These are phyloP conservation scores for Trametes cinnabarina DNA, from an alignment of 768 basidiomycete species.

Conservation along the genomic window DNA sequence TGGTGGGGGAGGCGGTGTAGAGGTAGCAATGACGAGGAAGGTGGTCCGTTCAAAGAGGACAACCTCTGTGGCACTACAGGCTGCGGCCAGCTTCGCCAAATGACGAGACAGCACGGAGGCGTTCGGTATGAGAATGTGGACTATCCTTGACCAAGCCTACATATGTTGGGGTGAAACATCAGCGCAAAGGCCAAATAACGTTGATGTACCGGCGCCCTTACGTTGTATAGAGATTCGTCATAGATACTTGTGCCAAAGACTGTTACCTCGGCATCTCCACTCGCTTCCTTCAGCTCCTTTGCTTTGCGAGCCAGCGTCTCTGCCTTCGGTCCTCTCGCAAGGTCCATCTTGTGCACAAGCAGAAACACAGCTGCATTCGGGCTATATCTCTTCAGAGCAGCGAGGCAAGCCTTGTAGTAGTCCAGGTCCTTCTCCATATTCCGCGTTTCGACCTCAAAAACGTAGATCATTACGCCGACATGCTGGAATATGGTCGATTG, in stretches of 20 bases:
- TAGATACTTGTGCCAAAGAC: slow-evolving; percentile 96
- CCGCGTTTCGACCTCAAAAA: slow-evolving; percentile 90
- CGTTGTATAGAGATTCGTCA: slow-evolving; percentile 91
- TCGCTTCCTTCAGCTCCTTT: slow-evolving; percentile 68
- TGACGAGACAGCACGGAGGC: slow-evolving; percentile 86
- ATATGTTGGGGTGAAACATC: no score
- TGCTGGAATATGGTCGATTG: slow-evolving; percentile 94
- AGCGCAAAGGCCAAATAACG: neutral
- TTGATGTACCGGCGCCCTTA: slow-evolving; percentile 25
- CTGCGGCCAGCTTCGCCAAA: slow-evolving; percentile 79
- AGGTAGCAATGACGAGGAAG: slow-evolving; percentile 94
- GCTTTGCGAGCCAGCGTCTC: slow-evolving; percentile 68
- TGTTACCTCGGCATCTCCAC: slow-evolving; percentile 56
- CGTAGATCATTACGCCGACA: slow-evolving; percentile 97
- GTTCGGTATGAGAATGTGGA: slow-evolving; percentile 95
- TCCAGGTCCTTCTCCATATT: slow-evolving; percentile 84
- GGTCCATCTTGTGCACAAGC: slow-evolving; percentile 97
- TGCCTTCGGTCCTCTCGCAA: slow-evolving; percentile 64
- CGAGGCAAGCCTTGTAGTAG: slow-evolving; percentile 91
- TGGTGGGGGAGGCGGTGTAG: slow-evolving; percentile 43
- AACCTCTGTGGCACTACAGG: slow-evolving; percentile 89
- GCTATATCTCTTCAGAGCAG: slow-evolving; percentile 74
- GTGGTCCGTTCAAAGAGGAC: slow-evolving; percentile 97
- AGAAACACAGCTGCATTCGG: slow-evolving; percentile 85
- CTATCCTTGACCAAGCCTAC: slow-evolving; percentile 97